Evolutionary conservation across 805 yeast species (phyloP), one percentile per base, ranked within the genome.

Genomic region (Saccharomycopsis amapae): DNA sequence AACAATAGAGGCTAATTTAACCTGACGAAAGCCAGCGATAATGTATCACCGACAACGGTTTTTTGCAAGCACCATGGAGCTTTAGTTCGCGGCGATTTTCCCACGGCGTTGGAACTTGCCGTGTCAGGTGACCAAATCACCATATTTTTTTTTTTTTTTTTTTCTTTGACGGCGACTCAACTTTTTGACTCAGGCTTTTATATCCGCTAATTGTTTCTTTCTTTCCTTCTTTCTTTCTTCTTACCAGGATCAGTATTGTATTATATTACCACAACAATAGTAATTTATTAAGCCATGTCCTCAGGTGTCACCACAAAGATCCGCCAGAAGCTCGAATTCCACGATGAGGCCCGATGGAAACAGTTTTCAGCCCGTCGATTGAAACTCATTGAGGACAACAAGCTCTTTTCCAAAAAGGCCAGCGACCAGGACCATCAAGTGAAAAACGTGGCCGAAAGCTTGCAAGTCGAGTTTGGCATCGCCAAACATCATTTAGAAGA

Each of bases 361-460:
- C 74, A 78, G 55, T 90, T 93, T 61, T 82, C 93, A n/a, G 86
- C 94, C 1, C 71, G 97, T 46, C 68, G 98, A 49, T 68, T 93
- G 20, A 96, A 88, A 63, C 70, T 93, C 45, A 93, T 93, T 35
- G 97, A 49, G 24, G 35, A 68, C 74, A 38, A 73, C 62, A 69
- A 76, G 40, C 64, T 79, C 46, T 73, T 79, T 51, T 65, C 76
- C 17, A 76, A 77, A 53, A 89, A 88, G 67, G 97, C 97, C 6
- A 77, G 87, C 47, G 97, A 93, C 60, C 98, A 90, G 62, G 97
- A 90, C 54, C 77, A 74, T 24, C 82, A 82, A 54, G 88, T 93
- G 38, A 70, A 72, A 40, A 73, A 76, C 42, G 93, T 94, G 31
- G 96, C 97, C 0, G 75, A 76, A 40, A 72, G 82, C 2, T 67